phyloP scores from a whole-genome alignment of 108 stramenopile species.

The Fragilariopsis cylindrus region DNA sequence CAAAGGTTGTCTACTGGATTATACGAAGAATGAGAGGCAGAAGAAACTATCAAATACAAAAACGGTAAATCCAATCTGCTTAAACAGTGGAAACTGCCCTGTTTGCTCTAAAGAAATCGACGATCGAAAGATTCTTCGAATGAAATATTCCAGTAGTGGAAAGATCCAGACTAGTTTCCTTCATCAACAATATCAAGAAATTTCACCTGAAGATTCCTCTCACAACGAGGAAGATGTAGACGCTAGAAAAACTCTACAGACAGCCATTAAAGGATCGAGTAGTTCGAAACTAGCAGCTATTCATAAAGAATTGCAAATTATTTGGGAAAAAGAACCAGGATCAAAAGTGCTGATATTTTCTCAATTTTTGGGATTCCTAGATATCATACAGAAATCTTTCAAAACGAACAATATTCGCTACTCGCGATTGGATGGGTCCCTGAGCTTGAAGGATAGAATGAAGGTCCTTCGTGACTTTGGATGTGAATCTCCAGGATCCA shows the following conservation, averaged over 20 bases:
- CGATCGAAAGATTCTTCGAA: conserved; percentile 50
- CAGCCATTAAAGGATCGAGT: conserved; percentile 55
- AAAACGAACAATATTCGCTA: conserved; percentile 38
- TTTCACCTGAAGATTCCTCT: background rate
- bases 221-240: conserved; percentile 28
- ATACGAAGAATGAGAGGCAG: conserved; percentile 13
- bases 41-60: background rate
- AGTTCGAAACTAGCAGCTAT: conserved; percentile 80
- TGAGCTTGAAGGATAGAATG: conserved; percentile 70
- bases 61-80: background rate
- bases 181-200: conserved; percentile 3
- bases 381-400: conserved; percentile 55
- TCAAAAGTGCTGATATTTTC: conserved; percentile 82
- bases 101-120: conserved; percentile 61
- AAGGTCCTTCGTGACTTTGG: conserved; percentile 68
- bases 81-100: conserved; percentile 57
- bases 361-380: conserved; percentile 84
- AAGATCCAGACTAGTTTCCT: conserved; percentile 44
- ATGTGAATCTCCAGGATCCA: conserved; percentile 3
- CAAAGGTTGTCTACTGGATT: conserved; percentile 50
- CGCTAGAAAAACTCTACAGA: conserved; percentile 65
- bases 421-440: conserved; percentile 73
- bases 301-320: conserved; percentile 59
- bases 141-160: conserved; percentile 46
- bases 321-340: conserved; percentile 73